Evolutionary conservation across 2,329 filamentous ascomycete species (phyloP), one percentile per base, ranked within the genome.

Genomic region (Akanthomyces lecanii): DNA sequence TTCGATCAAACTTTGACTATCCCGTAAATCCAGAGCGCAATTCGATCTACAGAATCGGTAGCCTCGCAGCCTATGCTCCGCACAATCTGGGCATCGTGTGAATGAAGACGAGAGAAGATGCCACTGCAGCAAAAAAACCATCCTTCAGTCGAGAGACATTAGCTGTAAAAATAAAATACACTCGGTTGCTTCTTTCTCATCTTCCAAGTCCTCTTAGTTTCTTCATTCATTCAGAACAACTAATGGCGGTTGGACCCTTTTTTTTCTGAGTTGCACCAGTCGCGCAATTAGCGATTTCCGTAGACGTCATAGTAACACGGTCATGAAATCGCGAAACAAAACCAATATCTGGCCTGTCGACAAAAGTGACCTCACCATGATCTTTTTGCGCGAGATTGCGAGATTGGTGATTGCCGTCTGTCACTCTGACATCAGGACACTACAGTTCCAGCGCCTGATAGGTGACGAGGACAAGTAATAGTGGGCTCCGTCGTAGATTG

Each of bases 371-470:
- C 36, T 59, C 56, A 59, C 33, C 3, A 59, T 51, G 56, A 59
- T 59, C 11, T 33, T 10, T 1, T 16, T 40, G 38, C 4, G 38
- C 38, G 38, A 36, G 6, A 40, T 40, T 14, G 38, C 14, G 11
- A 14, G 14, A 40, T 59, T n/a, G 23, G 4, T 0, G 12, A 16
- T 2, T 40, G n/a, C 25, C 0, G 11, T 21, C 25, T 61, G 58
- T 61, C 58, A 61, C 40, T 47, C 38, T 61, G 58, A 61, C 58
- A 61, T 61, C 58, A 61, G 40, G 48, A 47, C 16, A 6, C 50
- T 45, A 11, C 8, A 2, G 25, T 12, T 42, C 1, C 8, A 45
- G 25, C 3, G 2, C 12, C 40, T 8, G 18, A 56, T 56, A 44
- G 38, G 53, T 10, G 25, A 21, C 10, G 3, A 12, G 14, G 6